Evolutionary conservation across 139 green algal species (phyloP), one percentile per base, ranked within the genome.

Genomic region (Chlorella sp.): DNA sequence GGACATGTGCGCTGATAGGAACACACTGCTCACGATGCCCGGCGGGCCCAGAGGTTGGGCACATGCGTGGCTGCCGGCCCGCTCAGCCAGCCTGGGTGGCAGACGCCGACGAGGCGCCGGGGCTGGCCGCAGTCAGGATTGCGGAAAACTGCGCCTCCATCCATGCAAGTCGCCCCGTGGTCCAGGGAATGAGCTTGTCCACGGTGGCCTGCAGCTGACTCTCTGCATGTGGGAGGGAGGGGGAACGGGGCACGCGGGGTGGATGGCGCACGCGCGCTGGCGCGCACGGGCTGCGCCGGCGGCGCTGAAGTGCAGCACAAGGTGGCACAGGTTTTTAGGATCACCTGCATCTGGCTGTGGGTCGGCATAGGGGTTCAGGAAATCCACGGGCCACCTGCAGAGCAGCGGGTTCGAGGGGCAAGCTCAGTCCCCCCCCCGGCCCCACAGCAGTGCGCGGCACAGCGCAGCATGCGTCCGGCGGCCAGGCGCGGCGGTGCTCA

Each of bases 141-240:
- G n/a, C n/a, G n/a, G n/a, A n/a, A n/a, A n/a, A n/a, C n/a, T n/a
- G n/a, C n/a, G n/a, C n/a, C n/a, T n/a, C n/a, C n/a, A n/a, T n/a
- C 58, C 58, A 65, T 6, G 58, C 58, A 19, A 65, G 58, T n/a
- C 58, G 58, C 29, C 29, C 23, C 5, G 29, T 65, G 58, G 58
- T 65, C 58, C 58, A 65, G 29, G 38, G 58, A 29, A 65, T 43
- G 31, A 65, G 58, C 58, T 65, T 65, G 58, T 6, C 58, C 31
- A 25, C 58, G 31, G 58, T 65, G 58, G 58, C 58, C 31, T 65
- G 58, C 29, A 65, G 29, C 58, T 65, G 58, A 29, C 29, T 29
- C 58, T 65, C 58, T 65, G 58, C 58, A 65, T n/a, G 58, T n/a
- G 31, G 31, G 58, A 14, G 8, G 15, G 46, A 14, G 17, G 14